Percentiles rank a stretch among this genome's conserved stretches.
Evolutionary conservation across 208 protist genomes (phyloP).

Genomic region (Herpetomonas muscarum): DNA sequence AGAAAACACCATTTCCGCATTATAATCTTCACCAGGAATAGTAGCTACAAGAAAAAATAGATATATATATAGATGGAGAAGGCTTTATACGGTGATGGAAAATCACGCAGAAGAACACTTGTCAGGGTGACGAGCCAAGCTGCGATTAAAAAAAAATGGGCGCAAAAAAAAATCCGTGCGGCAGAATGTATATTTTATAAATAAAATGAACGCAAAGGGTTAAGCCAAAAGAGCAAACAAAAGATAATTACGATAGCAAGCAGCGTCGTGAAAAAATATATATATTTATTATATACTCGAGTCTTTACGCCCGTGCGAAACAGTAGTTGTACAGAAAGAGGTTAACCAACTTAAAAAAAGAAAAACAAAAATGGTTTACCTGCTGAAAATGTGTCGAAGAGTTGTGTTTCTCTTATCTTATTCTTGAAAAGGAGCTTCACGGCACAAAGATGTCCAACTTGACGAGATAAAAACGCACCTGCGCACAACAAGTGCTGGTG

Average conservation of each 20-base stretch:
- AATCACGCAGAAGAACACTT: too few relatives aligned
- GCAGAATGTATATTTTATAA: background rate
- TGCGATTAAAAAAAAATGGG: background rate
- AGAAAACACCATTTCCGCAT: conserved; percentile 60
- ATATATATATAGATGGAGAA: too few relatives aligned
- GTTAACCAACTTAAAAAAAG: conserved; percentile 1
- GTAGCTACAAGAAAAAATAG: conserved; percentile 3
- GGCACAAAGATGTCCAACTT: too few relatives aligned
- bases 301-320: conserved; percentile 1
- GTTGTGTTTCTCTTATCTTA: too few relatives aligned
- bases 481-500: too few relatives aligned
- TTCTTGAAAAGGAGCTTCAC: too few relatives aligned
- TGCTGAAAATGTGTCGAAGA: too few relatives aligned
- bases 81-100: too few relatives aligned
- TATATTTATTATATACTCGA: background rate
- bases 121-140: too few relatives aligned
- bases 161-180: background rate
- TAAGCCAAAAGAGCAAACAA: conserved; percentile 1
- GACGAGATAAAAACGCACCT: too few relatives aligned
- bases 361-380: background rate
- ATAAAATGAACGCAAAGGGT: conserved; percentile 1
- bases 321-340: conserved; percentile 2
- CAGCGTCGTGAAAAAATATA: conserved; percentile 9
- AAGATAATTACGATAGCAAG: too few relatives aligned
- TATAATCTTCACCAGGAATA: background rate